Base-by-base conservation (phyloP, 2,329 filamentous ascomycete species). In the Falciphora oryzae region DNA sequence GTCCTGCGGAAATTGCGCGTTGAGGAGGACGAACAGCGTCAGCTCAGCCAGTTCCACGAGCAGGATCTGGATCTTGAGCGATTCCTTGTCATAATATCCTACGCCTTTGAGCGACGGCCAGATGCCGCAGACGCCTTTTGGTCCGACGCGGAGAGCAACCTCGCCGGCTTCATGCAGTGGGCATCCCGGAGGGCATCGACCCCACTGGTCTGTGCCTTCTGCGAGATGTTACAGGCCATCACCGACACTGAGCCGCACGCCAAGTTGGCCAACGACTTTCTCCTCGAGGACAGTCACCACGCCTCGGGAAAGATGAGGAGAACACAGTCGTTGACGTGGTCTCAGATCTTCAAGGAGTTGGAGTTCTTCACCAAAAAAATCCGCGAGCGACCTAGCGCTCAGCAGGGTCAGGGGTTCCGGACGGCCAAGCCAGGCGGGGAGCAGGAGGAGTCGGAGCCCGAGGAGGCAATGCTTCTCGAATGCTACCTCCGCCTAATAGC, bases 101-200 rank as follows among this genome's bases (percentile, higher is more conserved):
- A 95, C 73, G 86, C 93, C 5, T 99, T 94, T 72, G 92, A 98
- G 71, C 87, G 89, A 35, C 89, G 93, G 50, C 86, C 90, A 22
- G 92, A 97, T 63, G 90, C 92, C 31, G 92, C 93, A 13, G 87
- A 91, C 71, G 90, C 89, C 59, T 98, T 98, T 70, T 99, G 95
- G 95, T 85, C 85, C 38, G 93, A 97, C 72, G 88, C 90, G 2
- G 95, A 99, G 71, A 93, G 93, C 72, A 97, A 97, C 70, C 80
- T 99, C 38, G 91, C 93, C 67, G 95, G 95, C 0, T 99, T 99
- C 73, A 83, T 99, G 74, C 91, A 96, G 68, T 99, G 95, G 95
- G 91, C 93, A n/a, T 97, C 95, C 4, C 89, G 92, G 70, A 85
- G 95, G 70, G 93, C 96, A 66, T 97, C 96, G 0, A 97, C 96